phyloP scores from a whole-genome alignment of 2,329 filamentous ascomycete genomes.

The Aspergillus puulaauensis region DNA sequence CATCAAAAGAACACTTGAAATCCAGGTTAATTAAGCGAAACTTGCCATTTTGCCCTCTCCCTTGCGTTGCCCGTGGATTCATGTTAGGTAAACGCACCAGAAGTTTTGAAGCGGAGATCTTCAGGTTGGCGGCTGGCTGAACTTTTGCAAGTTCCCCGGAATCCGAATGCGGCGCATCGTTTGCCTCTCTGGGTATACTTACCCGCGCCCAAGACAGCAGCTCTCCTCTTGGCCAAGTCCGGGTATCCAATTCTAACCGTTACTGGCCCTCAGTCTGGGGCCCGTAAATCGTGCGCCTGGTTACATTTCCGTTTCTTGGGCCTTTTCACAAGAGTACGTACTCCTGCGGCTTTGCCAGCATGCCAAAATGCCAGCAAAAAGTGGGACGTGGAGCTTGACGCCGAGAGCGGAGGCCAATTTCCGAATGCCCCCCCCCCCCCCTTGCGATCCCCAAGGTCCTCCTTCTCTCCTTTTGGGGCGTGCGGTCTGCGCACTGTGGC shows the following conservation, averaged over 20 bases:
- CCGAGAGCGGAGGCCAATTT: constrained; percentile 21
- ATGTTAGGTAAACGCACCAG: constrained; percentile 2
- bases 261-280: not conserved
- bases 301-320: not conserved
- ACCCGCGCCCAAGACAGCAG: not conserved
- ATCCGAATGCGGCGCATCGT: not conserved
- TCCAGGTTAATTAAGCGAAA: constrained; percentile 3
- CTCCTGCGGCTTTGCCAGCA: not conserved
- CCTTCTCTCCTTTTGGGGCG: not conserved
- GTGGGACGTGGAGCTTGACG: constrained; percentile 12
- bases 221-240: not conserved
- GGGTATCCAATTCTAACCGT: not conserved
- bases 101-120: not conserved
- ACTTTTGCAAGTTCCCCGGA: not conserved
- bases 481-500: not conserved
- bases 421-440: constrained; percentile 13
- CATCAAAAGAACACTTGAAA: not conserved
- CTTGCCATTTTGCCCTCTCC: not conserved
- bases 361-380: not conserved
- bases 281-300: not conserved
- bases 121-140: not conserved
- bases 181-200: not conserved
- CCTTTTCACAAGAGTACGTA: not conserved
- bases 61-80: constrained; percentile 5
- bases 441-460: constrained; percentile 9